Percentiles rank a stretch among this genome's conserved stretches.
phyloP scores from a whole-genome alignment of 805 yeast species.

The Wickerhamomyces strasburgensis region DNA sequence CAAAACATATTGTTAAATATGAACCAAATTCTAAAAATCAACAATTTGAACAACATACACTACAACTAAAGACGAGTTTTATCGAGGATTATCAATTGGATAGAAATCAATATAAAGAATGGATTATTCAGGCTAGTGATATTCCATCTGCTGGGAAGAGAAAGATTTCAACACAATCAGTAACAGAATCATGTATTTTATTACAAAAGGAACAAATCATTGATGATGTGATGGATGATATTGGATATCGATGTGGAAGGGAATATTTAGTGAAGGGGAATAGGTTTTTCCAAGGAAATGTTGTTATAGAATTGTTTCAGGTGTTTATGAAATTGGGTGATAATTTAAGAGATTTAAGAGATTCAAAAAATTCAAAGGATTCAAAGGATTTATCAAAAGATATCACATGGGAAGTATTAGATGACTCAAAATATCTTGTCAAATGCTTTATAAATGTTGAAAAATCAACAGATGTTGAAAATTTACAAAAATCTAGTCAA shows the following conservation, averaged over 20 bases:
- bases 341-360: too few relatives aligned
- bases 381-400: too few relatives aligned
- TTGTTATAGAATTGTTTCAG: slow-evolving; percentile 57
- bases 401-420: slow-evolving; percentile 30
- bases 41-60: slow-evolving; percentile 24
- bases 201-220: slow-evolving; percentile 31
- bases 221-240: slow-evolving; percentile 41
- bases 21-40: slow-evolving; percentile 25
- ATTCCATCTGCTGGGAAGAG: slow-evolving; percentile 73
- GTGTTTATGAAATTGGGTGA: slow-evolving; percentile 30
- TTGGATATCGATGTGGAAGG: slow-evolving; percentile 66
- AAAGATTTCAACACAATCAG: slow-evolving; percentile 59
- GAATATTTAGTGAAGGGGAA: slow-evolving; percentile 60
- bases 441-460: slow-evolving; percentile 68
- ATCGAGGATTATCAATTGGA: slow-evolving; percentile 3
- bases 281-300: slow-evolving; percentile 50
- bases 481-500: slow-evolving; percentile 58
- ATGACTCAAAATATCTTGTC: slow-evolving; percentile 51
- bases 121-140: slow-evolving; percentile 66
- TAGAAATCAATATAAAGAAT: slow-evolving; percentile 24
- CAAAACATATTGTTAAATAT: slow-evolving; percentile 22
- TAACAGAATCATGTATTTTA: slow-evolving; percentile 46
- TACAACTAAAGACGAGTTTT: slow-evolving; percentile 17
- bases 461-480: slow-evolving; percentile 69
- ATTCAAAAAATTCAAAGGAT: too few relatives aligned